These are phyloP conservation scores for Lasiosphaeriaceae sp. DNA, from an alignment of 495 filamentous ascomycete species.

Conservation along the genomic window DNA sequence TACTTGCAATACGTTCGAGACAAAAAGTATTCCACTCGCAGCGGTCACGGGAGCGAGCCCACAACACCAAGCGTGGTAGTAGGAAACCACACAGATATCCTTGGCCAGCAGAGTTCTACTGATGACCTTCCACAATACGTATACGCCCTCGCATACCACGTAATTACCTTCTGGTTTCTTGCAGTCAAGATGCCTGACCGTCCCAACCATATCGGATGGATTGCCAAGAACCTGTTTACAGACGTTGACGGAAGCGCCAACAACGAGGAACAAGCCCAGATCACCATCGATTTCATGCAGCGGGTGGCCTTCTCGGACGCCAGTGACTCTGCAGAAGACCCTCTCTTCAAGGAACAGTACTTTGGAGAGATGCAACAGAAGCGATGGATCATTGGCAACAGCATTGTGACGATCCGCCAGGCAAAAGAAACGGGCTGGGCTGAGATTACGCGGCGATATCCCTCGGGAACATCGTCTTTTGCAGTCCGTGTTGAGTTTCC, in stretches of 20 bases:
- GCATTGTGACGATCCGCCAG: slow-evolving; percentile 82
- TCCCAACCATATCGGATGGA: slow-evolving; percentile 81
- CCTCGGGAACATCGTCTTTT: slow-evolving; percentile 77
- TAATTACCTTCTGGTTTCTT: slow-evolving; percentile 95
- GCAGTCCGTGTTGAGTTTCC: slow-evolving; percentile 69
- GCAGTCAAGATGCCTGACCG: slow-evolving; percentile 80
- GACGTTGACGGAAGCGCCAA: slow-evolving; percentile 69
- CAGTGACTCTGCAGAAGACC: slow-evolving; percentile 64
- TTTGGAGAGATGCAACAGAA: slow-evolving; percentile 68
- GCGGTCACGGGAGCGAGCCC: slow-evolving; percentile 29
- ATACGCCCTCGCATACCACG: slow-evolving; percentile 86
- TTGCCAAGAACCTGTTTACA: slow-evolving; percentile 77
- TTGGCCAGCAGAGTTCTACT: slow-evolving; percentile 34
- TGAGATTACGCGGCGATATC: slow-evolving; percentile 77
- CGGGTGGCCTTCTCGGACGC: slow-evolving; percentile 82
- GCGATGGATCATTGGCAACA: slow-evolving; percentile 84
- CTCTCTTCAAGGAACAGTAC: slow-evolving; percentile 54
- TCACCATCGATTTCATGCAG: slow-evolving; percentile 96
- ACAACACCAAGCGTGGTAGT: slow-evolving; percentile 28
- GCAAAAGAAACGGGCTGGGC: slow-evolving; percentile 68
- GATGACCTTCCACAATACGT: slow-evolving; percentile 85
- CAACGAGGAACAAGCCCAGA: slow-evolving; percentile 87
- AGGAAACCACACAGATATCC: slow-evolving; percentile 10
- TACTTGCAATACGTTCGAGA: slow-evolving; percentile 71
- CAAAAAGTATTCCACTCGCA: slow-evolving; percentile 39